Evolutionary conservation across 75 land plant species (phyloP).

Genomic region (Ceratopteris richardii): DNA sequence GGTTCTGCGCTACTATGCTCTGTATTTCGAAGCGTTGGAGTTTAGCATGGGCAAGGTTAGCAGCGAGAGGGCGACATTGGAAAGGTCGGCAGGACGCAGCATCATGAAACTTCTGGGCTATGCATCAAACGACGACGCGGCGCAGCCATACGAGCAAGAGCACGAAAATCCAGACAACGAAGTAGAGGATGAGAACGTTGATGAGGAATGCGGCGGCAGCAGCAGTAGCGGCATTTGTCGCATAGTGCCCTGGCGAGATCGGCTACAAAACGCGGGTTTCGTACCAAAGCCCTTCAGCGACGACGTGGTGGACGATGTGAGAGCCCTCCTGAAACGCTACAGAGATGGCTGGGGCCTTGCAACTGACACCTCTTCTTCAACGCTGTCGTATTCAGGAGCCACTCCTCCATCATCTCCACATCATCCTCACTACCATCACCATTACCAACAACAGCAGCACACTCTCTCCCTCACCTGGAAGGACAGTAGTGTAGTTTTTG

Average conservation of each 20-base stretch:
- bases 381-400: no score
- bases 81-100: slow-evolving; percentile 65
- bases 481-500: slow-evolving; percentile 16
- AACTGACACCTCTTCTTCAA: not conserved
- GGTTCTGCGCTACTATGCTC: slow-evolving; percentile 51
- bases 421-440: not conserved
- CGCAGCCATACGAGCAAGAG: no score
- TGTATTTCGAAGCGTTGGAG: slow-evolving; percentile 78
- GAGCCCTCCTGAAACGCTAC: slow-evolving; percentile 85
- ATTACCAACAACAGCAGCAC: slow-evolving; percentile 4
- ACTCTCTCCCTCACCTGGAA: slow-evolving; percentile 30
- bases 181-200: not conserved
- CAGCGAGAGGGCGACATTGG: slow-evolving; percentile 78
- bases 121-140: not conserved
- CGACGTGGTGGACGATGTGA: slow-evolving; percentile 83
- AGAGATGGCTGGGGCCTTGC: slow-evolving; percentile 71
- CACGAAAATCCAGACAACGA: no score
- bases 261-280: slow-evolving; percentile 50
- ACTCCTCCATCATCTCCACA: no score
- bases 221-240: slow-evolving; percentile 48
- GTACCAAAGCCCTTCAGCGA: slow-evolving; percentile 53
- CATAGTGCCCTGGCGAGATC: slow-evolving; percentile 56
- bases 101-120: slow-evolving; percentile 58
- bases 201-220: slow-evolving; percentile 40
- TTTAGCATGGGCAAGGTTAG: slow-evolving; percentile 72